A percentile compares a stretch with the other conserved stretches of the same genome.
Evolutionary conservation across 495 filamentous ascomycete species (phyloP).

Genomic region (Neurospora hispaniola): DNA sequence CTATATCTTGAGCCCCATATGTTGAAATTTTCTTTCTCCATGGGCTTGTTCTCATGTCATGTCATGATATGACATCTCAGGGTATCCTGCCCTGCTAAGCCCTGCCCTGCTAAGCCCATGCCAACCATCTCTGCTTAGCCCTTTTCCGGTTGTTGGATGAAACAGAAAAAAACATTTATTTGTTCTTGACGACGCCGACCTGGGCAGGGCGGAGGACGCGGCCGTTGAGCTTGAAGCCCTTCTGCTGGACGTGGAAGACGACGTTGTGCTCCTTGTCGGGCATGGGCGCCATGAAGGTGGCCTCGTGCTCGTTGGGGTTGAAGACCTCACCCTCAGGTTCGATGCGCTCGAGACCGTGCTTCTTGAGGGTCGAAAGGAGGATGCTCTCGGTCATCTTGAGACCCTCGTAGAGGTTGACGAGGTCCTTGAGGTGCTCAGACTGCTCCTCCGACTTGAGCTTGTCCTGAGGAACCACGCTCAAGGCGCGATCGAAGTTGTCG

Average conservation of each 20-base stretch:
- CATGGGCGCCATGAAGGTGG: conserved; percentile 82
- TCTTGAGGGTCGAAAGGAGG: conserved; percentile 77
- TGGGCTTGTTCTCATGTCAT: background rate
- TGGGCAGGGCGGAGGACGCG: conserved; percentile 83
- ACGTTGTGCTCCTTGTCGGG: conserved; percentile 77
- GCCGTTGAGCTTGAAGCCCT: conserved; percentile 88
- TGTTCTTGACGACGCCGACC: conserved; percentile 76
- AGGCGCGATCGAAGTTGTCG: conserved; percentile 93
- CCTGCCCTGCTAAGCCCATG: background rate
- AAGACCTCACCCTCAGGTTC: conserved; percentile 72
- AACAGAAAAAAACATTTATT: conserved; percentile 16
- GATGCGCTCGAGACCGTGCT: conserved; percentile 88
- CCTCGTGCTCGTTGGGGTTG: conserved; percentile 93
- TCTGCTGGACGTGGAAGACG: conserved; percentile 87
- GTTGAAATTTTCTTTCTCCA: background rate
- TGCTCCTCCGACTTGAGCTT: conserved; percentile 49
- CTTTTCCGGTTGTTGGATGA: background rate
- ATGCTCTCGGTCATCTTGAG: conserved; percentile 90
- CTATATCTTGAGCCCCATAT: background rate
- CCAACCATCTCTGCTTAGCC: conserved; percentile 1
- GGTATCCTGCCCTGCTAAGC: background rate
- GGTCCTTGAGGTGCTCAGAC: conserved; percentile 50
- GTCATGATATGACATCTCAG: background rate
- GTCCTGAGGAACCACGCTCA: conserved; percentile 63
- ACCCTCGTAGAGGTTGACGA: conserved; percentile 73